Percentiles rank a stretch among this genome's conserved stretches.
These are phyloP conservation scores for Venturia asperata DNA, from an alignment of 2,329 filamentous ascomycete genomes.

Conservation along the genomic window DNA sequence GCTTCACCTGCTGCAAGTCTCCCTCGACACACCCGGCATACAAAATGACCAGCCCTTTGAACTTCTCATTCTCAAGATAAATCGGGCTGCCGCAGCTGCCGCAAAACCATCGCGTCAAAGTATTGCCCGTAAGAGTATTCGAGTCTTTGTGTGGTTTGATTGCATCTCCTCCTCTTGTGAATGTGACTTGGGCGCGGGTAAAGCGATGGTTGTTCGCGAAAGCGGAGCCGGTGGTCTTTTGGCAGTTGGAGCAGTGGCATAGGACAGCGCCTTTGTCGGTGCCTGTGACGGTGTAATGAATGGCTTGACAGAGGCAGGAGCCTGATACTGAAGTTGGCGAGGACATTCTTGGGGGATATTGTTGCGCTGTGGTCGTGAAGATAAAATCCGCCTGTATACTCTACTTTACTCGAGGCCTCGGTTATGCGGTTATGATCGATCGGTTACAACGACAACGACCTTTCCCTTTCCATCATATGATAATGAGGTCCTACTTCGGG, in stretches of 20 bases:
- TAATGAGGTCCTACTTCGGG: no score
- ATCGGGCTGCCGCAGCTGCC: slow-evolving; percentile 26
- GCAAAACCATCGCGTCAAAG: slow-evolving; percentile 26
- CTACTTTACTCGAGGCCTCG: no score
- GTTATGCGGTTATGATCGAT: no score
- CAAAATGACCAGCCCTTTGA: slow-evolving; percentile 19
- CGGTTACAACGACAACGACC: no score
- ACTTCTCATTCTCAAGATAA: slow-evolving; percentile 24
- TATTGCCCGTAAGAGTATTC: slow-evolving; percentile 26
- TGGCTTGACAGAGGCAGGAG: slow-evolving; percentile 27
- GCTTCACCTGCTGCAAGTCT: background rate
- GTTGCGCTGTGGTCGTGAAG: no score
- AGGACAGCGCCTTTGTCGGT: slow-evolving; percentile 27
- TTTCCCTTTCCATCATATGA: no score
- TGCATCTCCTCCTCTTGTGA: slow-evolving; percentile 24
- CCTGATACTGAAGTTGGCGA: slow-evolving; percentile 4
- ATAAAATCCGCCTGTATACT: no score
- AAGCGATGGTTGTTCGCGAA: slow-evolving; percentile 29
- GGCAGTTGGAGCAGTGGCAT: slow-evolving; percentile 28
- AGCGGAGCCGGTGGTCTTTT: slow-evolving; percentile 24
- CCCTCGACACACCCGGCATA: slow-evolving; percentile 13
- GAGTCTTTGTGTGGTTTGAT: slow-evolving; percentile 25
- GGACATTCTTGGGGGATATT: background rate
- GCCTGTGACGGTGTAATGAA: slow-evolving; percentile 25
- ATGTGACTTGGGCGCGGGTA: slow-evolving; percentile 24